Base-by-base conservation (phyloP, 768 basidiomycete genomes). In the Hysterangium stoloniferum region DNA sequence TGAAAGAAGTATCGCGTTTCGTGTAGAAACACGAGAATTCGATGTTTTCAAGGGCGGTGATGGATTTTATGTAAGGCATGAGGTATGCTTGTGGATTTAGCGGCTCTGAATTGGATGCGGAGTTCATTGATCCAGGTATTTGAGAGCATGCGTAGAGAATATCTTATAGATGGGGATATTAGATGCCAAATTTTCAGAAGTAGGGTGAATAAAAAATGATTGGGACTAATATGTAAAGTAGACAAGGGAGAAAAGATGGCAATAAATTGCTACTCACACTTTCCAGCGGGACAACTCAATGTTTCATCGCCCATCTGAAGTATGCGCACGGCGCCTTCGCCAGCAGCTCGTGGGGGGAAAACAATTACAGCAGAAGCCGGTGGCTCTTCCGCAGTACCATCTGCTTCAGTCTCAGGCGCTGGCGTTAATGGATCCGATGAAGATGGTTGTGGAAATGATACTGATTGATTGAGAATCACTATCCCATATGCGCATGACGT, bases 221-320 rank as follows among this genome's bases (percentile, higher is more conserved):
- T 22, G 40, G 11, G 28, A 13, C 12, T 17, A 24, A 46, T 20
- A 42, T 19, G 44, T 15, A 34, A 57, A 28, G 17, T 15, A n/a
- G 3, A 13, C 13, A 9, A 27, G 13, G 11, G 9, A 20, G 41
- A 41, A 17, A 7, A 11, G 3, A 35, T 38, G 20, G 47, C 19
- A 44, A 20, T 7, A 45, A 17, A 6, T 20, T n/a, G 34, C 22
- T 6, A 69, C 81, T 58, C 58, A 84, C 87, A 86, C 73, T 81
- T 82, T 2, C 79, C 85, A 43, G 71, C 68, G 0, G 91, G 91
- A 19, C 85, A 74, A 4, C 84, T 81, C 68, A 89, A 69, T 12
- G 82, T 82, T 7, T 78, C 82, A 59, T 83, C 78, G 2, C 90
- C 91, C 1, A 80, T 77, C 19, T 86, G 68, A 29, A 93, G 64